These are phyloP conservation scores for Phytopythium kandeliae DNA, from an alignment of 352 stramenopile genomes.

Conservation along the genomic window DNA sequence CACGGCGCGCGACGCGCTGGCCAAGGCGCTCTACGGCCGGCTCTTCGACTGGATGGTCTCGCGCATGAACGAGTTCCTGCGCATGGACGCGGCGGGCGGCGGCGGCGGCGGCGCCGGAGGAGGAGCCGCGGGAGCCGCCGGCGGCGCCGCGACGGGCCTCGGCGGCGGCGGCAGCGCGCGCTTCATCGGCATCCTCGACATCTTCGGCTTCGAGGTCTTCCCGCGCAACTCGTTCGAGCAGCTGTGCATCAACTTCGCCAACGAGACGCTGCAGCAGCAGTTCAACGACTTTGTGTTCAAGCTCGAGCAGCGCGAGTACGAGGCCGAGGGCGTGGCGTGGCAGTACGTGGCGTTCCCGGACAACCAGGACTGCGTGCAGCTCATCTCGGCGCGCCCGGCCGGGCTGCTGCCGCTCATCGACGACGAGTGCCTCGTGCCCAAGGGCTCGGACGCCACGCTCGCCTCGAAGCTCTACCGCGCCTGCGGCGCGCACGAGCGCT, in stretches of 20 bases:
- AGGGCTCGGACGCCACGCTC: slow-evolving; percentile 76
- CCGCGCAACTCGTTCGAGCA: slow-evolving; percentile 89
- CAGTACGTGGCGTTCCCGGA: slow-evolving; percentile 83
- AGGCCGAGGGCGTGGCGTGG: slow-evolving; percentile 76
- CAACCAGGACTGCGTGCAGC: slow-evolving; percentile 87
- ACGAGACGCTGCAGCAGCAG: slow-evolving; percentile 86
- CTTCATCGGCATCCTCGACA: slow-evolving; percentile 90
- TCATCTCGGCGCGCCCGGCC: slow-evolving; percentile 86
- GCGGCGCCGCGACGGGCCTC: too few species aligned
- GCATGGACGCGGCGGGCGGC: too few species aligned
- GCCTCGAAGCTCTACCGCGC: slow-evolving; percentile 78
- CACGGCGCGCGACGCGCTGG: slow-evolving; percentile 74
- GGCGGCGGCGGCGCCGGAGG: not conserved
- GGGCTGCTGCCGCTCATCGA: slow-evolving; percentile 83
- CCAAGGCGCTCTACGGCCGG: slow-evolving; percentile 84
- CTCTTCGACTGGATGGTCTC: slow-evolving; percentile 90
- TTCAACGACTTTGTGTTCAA: slow-evolving; percentile 90
- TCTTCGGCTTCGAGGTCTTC: slow-evolving; percentile 93
- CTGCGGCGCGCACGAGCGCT: slow-evolving; percentile 54
- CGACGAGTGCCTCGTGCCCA: slow-evolving; percentile 86
- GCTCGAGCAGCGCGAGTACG: slow-evolving; percentile 81
- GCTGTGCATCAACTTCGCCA: slow-evolving; percentile 89
- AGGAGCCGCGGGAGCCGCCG: too few species aligned
- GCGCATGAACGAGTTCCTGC: slow-evolving; percentile 82
- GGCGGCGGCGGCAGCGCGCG: slow-evolving; percentile 23